phyloP scores from a whole-genome alignment of 139 green algal species.

The Coccomyxa sp. region DNA sequence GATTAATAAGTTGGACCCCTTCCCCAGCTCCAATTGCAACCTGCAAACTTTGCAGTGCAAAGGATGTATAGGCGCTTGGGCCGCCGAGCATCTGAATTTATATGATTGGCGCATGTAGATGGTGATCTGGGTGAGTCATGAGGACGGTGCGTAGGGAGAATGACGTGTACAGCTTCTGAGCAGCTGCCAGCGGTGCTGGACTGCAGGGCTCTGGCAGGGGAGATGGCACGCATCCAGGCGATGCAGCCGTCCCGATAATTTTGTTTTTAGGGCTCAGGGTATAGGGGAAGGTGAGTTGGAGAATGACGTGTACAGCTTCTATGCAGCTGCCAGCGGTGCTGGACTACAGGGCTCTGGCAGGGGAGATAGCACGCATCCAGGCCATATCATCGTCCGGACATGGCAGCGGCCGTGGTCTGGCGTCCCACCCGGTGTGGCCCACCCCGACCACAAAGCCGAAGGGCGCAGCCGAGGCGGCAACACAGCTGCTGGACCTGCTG shows the following conservation, averaged over 20 bases:
- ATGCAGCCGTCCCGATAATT: background rate
- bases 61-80: too few relatives aligned
- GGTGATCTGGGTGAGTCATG: too few relatives aligned
- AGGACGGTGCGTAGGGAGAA: too few relatives aligned
- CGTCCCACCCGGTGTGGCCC: background rate
- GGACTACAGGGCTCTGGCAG: constrained; percentile 1
- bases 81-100: too few relatives aligned
- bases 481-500: background rate
- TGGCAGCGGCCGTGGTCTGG: too few relatives aligned
- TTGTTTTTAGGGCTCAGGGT: too few relatives aligned
- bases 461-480: background rate
- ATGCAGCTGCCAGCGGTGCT: constrained; percentile 6
- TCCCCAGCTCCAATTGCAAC: too few relatives aligned
- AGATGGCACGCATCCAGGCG: background rate
- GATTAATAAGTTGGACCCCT: too few relatives aligned
- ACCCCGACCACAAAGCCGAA: background rate
- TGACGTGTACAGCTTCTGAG: too few relatives aligned
- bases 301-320: background rate
- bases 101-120: too few relatives aligned
- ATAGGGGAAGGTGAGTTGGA: too few relatives aligned
- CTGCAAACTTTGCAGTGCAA: too few relatives aligned
- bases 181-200: constrained; percentile 9
- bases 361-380: background rate
- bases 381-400: background rate
- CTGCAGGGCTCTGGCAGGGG: background rate